Evolutionary conservation across 257 asterid species (phyloP).

Genomic region (Ophiorrhiza pumila): DNA sequence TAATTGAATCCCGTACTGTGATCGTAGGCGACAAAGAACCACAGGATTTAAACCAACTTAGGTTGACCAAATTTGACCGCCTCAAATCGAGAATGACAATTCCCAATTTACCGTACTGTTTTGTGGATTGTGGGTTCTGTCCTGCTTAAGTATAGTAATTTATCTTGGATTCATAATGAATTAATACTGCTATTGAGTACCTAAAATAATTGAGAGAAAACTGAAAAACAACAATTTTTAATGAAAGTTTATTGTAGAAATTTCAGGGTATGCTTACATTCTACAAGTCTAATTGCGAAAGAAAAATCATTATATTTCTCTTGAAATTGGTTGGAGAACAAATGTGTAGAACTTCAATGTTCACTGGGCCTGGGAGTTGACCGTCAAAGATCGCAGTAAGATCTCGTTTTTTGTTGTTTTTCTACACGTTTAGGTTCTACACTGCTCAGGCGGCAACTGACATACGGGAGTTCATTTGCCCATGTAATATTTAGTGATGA

Average conservation of each 20-base stretch:
- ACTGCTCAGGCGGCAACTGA: background rate
- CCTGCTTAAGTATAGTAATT: background rate
- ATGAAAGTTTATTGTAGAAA: too few species aligned
- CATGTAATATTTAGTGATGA: too few species aligned
- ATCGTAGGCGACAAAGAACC: too few species aligned
- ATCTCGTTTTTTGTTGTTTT: conserved; percentile 18
- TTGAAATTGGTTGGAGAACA: background rate
- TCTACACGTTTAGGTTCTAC: background rate
- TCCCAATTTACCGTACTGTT: too few species aligned
- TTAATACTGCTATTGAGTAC: background rate
- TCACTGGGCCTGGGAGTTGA: background rate
- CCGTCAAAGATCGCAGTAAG: conserved; percentile 15
- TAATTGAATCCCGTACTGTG: too few species aligned
- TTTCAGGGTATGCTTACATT: too few species aligned
- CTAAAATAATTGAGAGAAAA: background rate
- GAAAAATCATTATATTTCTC: background rate
- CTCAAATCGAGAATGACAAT: too few species aligned
- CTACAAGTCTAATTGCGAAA: too few species aligned
- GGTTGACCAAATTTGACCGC: too few species aligned
- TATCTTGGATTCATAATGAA: background rate
- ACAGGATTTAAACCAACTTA: too few species aligned
- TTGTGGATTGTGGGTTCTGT: background rate
- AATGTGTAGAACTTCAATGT: background rate
- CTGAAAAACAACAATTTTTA: too few species aligned
- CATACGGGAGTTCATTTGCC: background rate